Evolutionary conservation across 2,329 filamentous ascomycete genomes (phyloP), one percentile per base, ranked within the genome.

Genomic region (Phoma sp.): DNA sequence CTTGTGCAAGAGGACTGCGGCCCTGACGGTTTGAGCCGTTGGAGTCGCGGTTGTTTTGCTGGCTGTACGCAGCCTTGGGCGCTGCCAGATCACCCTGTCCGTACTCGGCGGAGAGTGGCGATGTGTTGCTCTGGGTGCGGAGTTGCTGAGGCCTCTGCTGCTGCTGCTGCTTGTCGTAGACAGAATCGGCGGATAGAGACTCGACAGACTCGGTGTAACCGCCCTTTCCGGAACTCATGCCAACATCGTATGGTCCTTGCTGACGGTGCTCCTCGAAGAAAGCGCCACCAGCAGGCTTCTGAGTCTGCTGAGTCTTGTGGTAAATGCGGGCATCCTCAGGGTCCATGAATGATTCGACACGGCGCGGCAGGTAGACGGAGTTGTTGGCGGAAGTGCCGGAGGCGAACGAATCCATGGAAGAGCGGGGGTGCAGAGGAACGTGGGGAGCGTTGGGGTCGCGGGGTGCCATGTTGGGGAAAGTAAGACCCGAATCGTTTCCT

Each of bases 291-390:
- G 77, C 75, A 18, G 77, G 77, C 52, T 71, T 71, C 57, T 81
- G 76, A 28, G 69, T 65, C 48, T 77, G 66, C 68, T 89, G 89
- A 2, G 87, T 86, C 66, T 90, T 83, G 65, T 87, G 83, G 69
- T 92, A 91, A 67, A 91, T 89, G 59, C 83, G 83, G 29, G 86
- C 84, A 67, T 93, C 90, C 71, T 95, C 90, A 6, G 89, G 87
- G 58, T 85, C 85, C 84, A 96, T 90, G 66, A 93, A 85, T 65
- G 84, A 89, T 65, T 93, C 89, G 40, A 92, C 86, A 34, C 85
- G 81, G 11, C 85, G 83, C 0, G 89, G 89, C 68, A 88, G 77
- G 64, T 86, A 87, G 25, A 92, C 80, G 0, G 85, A 87, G 62
- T 85, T 83, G 42, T 75, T 78, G 9, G 76, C 81, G 0, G 84